Percentiles rank a stretch among this genome's conserved stretches.
Conservation (phyloP, 352 stramenopile genomes). For the Halophytophthora polymorphica region DNA sequence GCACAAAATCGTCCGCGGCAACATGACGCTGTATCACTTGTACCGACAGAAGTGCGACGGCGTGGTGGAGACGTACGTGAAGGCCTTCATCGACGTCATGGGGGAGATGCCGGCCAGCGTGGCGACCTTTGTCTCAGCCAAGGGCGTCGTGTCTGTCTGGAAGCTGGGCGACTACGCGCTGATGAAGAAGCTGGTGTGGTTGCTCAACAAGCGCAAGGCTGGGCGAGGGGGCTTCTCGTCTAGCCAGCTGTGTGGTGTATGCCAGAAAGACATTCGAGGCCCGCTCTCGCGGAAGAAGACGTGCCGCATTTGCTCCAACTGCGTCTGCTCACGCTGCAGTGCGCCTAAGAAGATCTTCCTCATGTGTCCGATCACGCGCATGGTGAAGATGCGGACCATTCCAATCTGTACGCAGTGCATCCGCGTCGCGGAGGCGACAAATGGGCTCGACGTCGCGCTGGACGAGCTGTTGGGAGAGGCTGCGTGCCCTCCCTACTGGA, state of each 20-base stretch:
- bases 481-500: slow-evolving; percentile 1
- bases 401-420: slow-evolving; percentile 30
- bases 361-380: slow-evolving; percentile 27
- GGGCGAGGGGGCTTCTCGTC: not conserved
- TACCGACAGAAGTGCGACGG: slow-evolving; percentile 24
- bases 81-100: slow-evolving; percentile 21
- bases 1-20: slow-evolving; percentile 23
- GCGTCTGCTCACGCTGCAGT: slow-evolving; percentile 23
- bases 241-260: slow-evolving; percentile 21
- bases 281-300: slow-evolving; percentile 11
- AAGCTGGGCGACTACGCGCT: slow-evolving; percentile 13
- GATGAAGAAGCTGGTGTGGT: slow-evolving; percentile 19
- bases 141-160: slow-evolving; percentile 18
- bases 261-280: slow-evolving; percentile 17
- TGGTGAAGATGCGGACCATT: slow-evolving; percentile 19
- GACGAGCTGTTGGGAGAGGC: slow-evolving; percentile 9
- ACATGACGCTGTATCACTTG: slow-evolving; percentile 30
- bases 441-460: slow-evolving; percentile 18
- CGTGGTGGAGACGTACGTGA: slow-evolving; percentile 35
- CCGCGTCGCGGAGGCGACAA: slow-evolving; percentile 18
- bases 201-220: slow-evolving; percentile 18
- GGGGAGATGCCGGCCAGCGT: slow-evolving; percentile 9
- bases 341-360: slow-evolving; percentile 25
- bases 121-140: slow-evolving; percentile 7
- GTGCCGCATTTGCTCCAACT: slow-evolving; percentile 24